phyloP scores from a whole-genome alignment of 2,329 filamentous ascomycete species.

The Fusarium mangiferae region DNA sequence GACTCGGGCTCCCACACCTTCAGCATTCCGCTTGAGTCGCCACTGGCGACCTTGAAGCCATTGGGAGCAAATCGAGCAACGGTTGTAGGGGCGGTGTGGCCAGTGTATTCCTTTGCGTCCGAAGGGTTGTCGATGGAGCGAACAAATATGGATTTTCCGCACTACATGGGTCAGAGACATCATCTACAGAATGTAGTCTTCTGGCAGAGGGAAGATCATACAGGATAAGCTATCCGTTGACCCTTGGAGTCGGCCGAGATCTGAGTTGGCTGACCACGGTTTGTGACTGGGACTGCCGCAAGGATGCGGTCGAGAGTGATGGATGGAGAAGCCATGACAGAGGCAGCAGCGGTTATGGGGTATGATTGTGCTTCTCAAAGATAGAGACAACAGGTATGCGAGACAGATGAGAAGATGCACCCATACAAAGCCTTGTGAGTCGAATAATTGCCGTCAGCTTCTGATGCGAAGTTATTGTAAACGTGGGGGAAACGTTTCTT shows the following conservation, averaged over 20 bases:
- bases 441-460: constrained; percentile 24
- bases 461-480: constrained; percentile 21
- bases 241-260: constrained; percentile 90
- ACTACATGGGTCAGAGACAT: constrained; percentile 60
- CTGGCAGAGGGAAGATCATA: constrained; percentile 56
- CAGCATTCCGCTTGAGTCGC: constrained; percentile 85
- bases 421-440: constrained; percentile 2
- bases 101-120: constrained; percentile 87
- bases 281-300: constrained; percentile 85
- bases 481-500: constrained; percentile 21
- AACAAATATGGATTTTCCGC: constrained; percentile 95
- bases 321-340: constrained; percentile 54
- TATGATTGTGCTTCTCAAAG: neutral
- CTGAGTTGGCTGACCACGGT: constrained; percentile 86
- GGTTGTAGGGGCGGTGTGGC: constrained; percentile 88
- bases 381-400: neutral
- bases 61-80: constrained; percentile 94
- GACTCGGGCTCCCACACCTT: constrained; percentile 94
- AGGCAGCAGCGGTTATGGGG: neutral
- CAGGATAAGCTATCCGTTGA: constrained; percentile 91
- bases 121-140: constrained; percentile 92
- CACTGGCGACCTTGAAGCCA: constrained; percentile 93
- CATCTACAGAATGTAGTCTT: neutral
- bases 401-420: constrained; percentile 11
- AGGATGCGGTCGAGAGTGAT: constrained; percentile 76